A percentile compares a stretch with the other conserved stretches of the same genome.
Conservation (phyloP, 2,329 filamentous ascomycete species). For the Aspergillus hortae region DNA sequence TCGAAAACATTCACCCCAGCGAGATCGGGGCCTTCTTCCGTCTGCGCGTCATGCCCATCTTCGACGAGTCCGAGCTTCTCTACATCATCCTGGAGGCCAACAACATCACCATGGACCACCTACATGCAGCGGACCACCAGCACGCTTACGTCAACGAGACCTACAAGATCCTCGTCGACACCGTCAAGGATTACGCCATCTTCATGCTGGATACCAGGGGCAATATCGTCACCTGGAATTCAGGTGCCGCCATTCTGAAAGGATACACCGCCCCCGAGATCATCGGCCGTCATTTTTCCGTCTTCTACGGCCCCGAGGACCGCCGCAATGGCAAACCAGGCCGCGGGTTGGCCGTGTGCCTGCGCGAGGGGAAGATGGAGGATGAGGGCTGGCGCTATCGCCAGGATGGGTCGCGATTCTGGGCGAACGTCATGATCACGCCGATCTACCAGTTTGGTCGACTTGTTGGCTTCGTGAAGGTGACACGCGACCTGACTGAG, state of each 20-base stretch:
- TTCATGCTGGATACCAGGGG: constrained; percentile 58
- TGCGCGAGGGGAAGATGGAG: constrained; percentile 55
- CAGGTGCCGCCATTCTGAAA: constrained; percentile 54
- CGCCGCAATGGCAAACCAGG: constrained; percentile 48
- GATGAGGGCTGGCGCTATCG: constrained; percentile 60
- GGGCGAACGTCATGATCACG: constrained; percentile 60
- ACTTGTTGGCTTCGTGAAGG: constrained; percentile 57
- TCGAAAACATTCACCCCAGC: constrained; percentile 27
- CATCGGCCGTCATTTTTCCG: constrained; percentile 56
- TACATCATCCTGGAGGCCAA: constrained; percentile 44
- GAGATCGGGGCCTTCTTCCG: constrained; percentile 15
- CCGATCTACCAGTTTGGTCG: constrained; percentile 51
- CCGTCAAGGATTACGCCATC: constrained; percentile 61
- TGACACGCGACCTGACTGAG: constrained; percentile 57
- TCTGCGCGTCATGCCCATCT: constrained; percentile 43
- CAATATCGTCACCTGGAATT: constrained; percentile 58
- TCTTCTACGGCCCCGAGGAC: constrained; percentile 55
- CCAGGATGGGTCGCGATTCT: constrained; percentile 57
- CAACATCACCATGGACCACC: constrained; percentile 32
- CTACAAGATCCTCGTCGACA: constrained; percentile 60
- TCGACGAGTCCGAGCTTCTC: constrained; percentile 35
- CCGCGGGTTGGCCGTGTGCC: constrained; percentile 50
- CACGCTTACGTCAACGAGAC: constrained; percentile 51
- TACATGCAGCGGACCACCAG: constrained; percentile 29
- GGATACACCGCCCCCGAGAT: constrained; percentile 55